Base-by-base conservation (phyloP, 805 yeast genomes). In the Candida tibetensis region DNA sequence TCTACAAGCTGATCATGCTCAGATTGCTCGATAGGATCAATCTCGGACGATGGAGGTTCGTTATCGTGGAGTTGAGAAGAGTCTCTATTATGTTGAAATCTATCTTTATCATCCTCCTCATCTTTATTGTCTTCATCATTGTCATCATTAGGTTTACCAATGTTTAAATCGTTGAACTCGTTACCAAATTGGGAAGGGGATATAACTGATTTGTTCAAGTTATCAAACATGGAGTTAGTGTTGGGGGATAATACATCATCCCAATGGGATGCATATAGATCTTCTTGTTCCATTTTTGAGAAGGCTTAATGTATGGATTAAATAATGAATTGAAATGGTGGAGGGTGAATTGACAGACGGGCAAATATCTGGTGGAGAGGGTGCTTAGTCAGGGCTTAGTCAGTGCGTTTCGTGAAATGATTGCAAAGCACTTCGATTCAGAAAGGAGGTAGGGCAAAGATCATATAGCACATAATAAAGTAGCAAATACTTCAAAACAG, bases 211-310 rank as follows among this genome's bases (percentile, higher is more conserved):
- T 16, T 13, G 42, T 5, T 46, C 37, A 8, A 53, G 48, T 28
- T 33, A 17, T 25, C 42, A 17, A 32, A 48, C 15, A 19, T 26
- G 15, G 53, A 49, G 5, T 51, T 46, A 3, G 66, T 60, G 13
- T 10, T 13, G 5, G 37, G 37, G 14, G 37, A n/a, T 27, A 34
- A 13, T 3, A 70, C 75, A 47, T 79, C 85, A 40, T 74, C 84
- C 86, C 85, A 81, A 41, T 72, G 76, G 1, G 80, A 73, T 4
- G 77, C 74, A 7, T 76, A 71, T 19, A 77, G 61, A 37, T 72
- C 77, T 18, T 76, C 80, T 50, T 63, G 64, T 30, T 69, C 70
- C 75, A 71, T 69, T 32, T 19, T 13, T 13, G 10, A 21, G n/a
- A n/a, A n/a, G n/a, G n/a, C n/a, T n/a, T n/a, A n/a, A n/a, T n/a